phyloP scores from a whole-genome alignment of 768 basidiomycete species.

The Suillus lakei region DNA sequence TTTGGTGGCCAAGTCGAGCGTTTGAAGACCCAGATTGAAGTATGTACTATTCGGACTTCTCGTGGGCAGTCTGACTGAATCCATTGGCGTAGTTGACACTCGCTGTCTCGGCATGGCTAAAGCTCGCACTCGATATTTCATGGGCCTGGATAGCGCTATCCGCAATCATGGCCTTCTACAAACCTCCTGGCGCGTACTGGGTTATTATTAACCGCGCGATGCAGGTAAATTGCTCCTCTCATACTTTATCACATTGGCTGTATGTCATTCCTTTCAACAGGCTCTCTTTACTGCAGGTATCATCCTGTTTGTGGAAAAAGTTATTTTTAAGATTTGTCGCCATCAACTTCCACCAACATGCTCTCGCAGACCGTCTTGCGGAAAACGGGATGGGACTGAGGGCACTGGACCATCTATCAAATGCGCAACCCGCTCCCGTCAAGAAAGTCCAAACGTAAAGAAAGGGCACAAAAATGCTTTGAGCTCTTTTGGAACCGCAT shows the following conservation, averaged over 20 bases:
- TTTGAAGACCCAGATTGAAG: slow-evolving; percentile 72
- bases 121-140: slow-evolving; percentile 64
- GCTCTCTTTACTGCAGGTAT: slow-evolving; percentile 49
- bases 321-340: slow-evolving; percentile 76
- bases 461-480: slow-evolving; percentile 50
- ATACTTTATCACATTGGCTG: slow-evolving; percentile 12
- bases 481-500: slow-evolving; percentile 42
- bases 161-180: slow-evolving; percentile 57
- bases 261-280: slow-evolving; percentile 27
- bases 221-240: slow-evolving; percentile 49
- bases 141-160: slow-evolving; percentile 81
- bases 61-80: neutral
- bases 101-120: slow-evolving; percentile 74
- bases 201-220: slow-evolving; percentile 67
- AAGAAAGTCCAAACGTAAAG: slow-evolving; percentile 47
- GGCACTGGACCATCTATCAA: slow-evolving; percentile 73
- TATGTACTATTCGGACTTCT: slow-evolving; percentile 31
- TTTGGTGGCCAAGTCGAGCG: slow-evolving; percentile 68
- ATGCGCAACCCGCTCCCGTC: slow-evolving; percentile 52
- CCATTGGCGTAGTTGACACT: slow-evolving; percentile 54
- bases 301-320: slow-evolving; percentile 56
- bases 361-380: slow-evolving; percentile 71
- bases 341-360: slow-evolving; percentile 80
- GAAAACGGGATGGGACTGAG: slow-evolving; percentile 74
- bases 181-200: slow-evolving; percentile 73